These are phyloP conservation scores for Eucalyptus erythrocorys DNA, from an alignment of 345 rosid species.

Conservation along the genomic window DNA sequence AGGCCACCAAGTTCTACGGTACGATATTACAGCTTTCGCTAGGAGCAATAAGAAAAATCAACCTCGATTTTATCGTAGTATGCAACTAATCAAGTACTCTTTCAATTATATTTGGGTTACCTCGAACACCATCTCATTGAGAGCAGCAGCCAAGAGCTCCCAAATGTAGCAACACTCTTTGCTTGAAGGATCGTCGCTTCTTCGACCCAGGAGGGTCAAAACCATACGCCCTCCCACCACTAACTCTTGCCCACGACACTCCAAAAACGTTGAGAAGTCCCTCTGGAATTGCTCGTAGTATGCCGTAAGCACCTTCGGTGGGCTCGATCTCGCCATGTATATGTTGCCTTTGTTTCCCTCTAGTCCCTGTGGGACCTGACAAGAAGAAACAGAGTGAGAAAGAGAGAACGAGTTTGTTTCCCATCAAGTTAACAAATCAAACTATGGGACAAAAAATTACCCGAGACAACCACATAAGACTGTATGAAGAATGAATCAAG, in stretches of 20 bases:
- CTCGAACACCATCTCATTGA: conserved; percentile 17
- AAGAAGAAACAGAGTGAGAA: background rate
- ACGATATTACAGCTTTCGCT: background rate
- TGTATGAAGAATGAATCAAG: conserved; percentile 33
- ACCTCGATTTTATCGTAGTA: background rate
- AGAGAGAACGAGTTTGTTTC: background rate
- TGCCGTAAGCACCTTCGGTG: conserved; percentile 10
- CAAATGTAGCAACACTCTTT: conserved; percentile 4
- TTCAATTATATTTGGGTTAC: background rate
- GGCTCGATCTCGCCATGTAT: conserved; percentile 1
- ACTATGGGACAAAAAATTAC: background rate
- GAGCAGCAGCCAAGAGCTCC: conserved; percentile 10
- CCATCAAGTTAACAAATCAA: background rate
- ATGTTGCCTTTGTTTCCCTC: conserved; percentile 27
- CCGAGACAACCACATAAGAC: conserved; percentile 23
- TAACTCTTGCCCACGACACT: conserved; percentile 27
- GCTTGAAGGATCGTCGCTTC: conserved; percentile 1
- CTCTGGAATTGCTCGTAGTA: conserved; percentile 23
- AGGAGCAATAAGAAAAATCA: background rate
- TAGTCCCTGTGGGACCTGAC: conserved; percentile 33
- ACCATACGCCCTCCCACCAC: conserved; percentile 28
- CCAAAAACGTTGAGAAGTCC: conserved; percentile 35
- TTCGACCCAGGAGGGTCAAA: conserved; percentile 19
- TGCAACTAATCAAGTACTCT: background rate
- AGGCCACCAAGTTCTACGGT: background rate